phyloP scores from a whole-genome alignment of 805 yeast species.

The Lachancea sp. region DNA sequence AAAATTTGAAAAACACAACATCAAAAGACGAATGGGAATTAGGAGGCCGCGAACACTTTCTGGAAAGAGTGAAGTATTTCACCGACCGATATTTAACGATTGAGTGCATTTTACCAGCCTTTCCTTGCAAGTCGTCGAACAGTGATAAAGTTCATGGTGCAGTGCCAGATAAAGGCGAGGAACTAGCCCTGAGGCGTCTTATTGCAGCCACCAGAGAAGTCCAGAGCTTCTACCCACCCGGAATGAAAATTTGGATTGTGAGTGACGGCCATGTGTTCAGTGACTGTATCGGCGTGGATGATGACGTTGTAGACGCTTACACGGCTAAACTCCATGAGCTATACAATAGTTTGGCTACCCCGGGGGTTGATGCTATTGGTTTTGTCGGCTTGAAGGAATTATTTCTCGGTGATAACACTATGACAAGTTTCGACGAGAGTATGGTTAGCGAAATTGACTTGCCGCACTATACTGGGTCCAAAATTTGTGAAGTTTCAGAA shows the following conservation, averaged over 20 bases:
- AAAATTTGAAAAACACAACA: constrained; percentile 42
- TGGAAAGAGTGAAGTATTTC: constrained; percentile 40
- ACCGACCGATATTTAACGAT: constrained; percentile 42
- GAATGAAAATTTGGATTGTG: constrained; percentile 49
- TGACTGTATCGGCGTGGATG: constrained; percentile 59
- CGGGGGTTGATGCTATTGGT: constrained; percentile 32
- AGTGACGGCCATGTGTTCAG: constrained; percentile 63
- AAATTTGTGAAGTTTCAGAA: constrained; percentile 35
- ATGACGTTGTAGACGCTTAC: constrained; percentile 44
- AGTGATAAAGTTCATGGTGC: constrained; percentile 42
- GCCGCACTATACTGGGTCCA: constrained; percentile 36
- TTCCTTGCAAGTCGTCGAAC: constrained; percentile 61
- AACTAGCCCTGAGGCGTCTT: constrained; percentile 36
- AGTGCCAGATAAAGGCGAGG: constrained; percentile 51
- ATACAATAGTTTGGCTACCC: constrained; percentile 34
- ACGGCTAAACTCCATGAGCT: constrained; percentile 40
- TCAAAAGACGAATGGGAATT: constrained; percentile 44
- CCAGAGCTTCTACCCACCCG: constrained; percentile 45
- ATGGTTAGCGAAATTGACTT: constrained; percentile 30
- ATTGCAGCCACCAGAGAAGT: constrained; percentile 31
- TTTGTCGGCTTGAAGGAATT: constrained; percentile 39
- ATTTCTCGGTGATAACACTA: constrained; percentile 29
- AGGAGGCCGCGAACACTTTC: constrained; percentile 41
- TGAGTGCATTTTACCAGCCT: constrained; percentile 57
- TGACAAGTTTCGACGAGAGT: constrained; percentile 23